phyloP scores from a whole-genome alignment of 176 grass and related monocot genomes.

The Calamus simplicifolius region DNA sequence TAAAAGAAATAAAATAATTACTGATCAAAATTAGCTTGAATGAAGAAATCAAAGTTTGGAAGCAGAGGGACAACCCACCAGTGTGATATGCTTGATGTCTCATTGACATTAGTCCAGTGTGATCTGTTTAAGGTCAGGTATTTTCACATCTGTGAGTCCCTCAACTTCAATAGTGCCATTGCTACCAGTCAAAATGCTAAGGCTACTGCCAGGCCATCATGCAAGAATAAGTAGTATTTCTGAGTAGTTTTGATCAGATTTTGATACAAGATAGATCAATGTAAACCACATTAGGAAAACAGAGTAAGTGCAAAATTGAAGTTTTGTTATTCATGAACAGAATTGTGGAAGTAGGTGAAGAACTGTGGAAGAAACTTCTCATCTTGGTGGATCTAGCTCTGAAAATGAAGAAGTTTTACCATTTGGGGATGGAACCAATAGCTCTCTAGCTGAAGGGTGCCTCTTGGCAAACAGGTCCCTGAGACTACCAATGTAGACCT shows the following conservation, averaged over 20 bases:
- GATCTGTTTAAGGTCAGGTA: slow-evolving; percentile 56
- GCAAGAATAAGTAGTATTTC: too few relatives aligned
- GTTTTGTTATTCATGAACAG: too few relatives aligned
- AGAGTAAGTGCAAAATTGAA: too few relatives aligned
- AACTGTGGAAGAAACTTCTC: too few relatives aligned
- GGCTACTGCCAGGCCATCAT: slow-evolving; percentile 29
- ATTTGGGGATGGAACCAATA: slow-evolving; percentile 25
- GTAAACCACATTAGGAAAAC: too few relatives aligned
- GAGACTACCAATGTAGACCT: slow-evolving; percentile 84
- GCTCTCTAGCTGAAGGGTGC: slow-evolving; percentile 39
- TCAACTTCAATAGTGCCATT: slow-evolving; percentile 66
- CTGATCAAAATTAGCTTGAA: neutral
- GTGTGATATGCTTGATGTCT: slow-evolving; percentile 83
- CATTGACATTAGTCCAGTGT: slow-evolving; percentile 82
- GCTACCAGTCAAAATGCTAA: slow-evolving; percentile 59
- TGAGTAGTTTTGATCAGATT: too few relatives aligned
- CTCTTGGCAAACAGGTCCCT: slow-evolving; percentile 75
- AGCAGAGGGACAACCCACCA: slow-evolving; percentile 47
- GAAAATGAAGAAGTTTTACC: slow-evolving; percentile 18
- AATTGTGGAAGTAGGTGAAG: too few relatives aligned
- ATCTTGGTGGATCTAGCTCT: too few relatives aligned
- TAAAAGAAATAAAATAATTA: slow-evolving; percentile 70
- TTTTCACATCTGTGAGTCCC: slow-evolving; percentile 49
- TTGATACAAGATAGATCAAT: too few relatives aligned
- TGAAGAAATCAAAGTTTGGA: neutral